Conservation (phyloP, 2,329 filamentous ascomycete species). For the Cladosporium sp. region DNA sequence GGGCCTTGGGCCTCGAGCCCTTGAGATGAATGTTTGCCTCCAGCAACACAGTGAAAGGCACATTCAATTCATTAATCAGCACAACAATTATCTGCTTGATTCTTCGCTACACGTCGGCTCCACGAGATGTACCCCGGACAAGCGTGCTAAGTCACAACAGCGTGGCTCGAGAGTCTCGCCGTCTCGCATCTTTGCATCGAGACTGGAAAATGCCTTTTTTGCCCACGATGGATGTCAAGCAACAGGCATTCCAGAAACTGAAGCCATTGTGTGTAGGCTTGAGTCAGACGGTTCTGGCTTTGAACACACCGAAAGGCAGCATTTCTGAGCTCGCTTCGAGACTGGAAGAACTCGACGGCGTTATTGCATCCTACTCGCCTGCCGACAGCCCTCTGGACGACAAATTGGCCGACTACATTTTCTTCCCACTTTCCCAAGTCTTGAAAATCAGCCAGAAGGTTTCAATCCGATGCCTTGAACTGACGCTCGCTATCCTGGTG, state of each 20-base stretch:
- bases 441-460: constrained; percentile 70
- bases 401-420: constrained; percentile 87
- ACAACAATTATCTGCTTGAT: too few species aligned
- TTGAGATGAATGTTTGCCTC: not conserved
- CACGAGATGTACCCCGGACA: too few species aligned
- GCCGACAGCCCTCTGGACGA: constrained; percentile 56
- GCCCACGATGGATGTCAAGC: constrained; percentile 24
- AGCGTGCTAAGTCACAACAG: too few species aligned
- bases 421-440: constrained; percentile 86
- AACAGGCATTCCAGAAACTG: constrained; percentile 45
- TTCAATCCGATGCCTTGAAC: constrained; percentile 67
- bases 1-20: too few species aligned
- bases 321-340: constrained; percentile 44
- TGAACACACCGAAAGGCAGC: constrained; percentile 43
- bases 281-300: constrained; percentile 49
- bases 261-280: constrained; percentile 56
- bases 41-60: too few species aligned
- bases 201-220: not conserved
- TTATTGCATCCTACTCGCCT: constrained; percentile 31
- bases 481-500: constrained; percentile 68
- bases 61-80: too few species aligned
- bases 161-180: too few species aligned
- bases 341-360: constrained; percentile 43
- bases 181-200: too few species aligned
- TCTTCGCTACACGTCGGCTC: too few species aligned